Evolutionary conservation across 2,329 filamentous ascomycete genomes (phyloP), one percentile per base, ranked within the genome.

Genomic region (Xylariaceae sp.): DNA sequence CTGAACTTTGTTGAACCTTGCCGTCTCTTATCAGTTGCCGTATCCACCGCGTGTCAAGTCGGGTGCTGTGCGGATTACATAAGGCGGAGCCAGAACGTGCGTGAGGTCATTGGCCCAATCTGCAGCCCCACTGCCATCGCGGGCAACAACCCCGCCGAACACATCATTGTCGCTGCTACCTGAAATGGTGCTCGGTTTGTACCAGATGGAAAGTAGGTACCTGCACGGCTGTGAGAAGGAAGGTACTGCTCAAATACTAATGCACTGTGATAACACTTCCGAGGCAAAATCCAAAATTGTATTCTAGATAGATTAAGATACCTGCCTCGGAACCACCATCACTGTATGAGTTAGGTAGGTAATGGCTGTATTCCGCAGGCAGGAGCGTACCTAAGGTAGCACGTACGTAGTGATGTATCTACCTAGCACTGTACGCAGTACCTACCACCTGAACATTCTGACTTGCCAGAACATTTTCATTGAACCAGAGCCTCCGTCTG

Each of bases 151-250:
- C 23, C 23, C 23, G 23, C 23, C 23, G 23, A 30, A 65, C 64
- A 63, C 62, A 64, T 64, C 62, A 65, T 62, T 56, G 56, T 50
- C 59, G 58, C 57, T 63, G 62, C 55, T 64, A 64, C 62, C 62
- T 65, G 56, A 60, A 65, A 63, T 57, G 48, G 55, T 49, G 62
- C 56, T 13, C 13, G 42, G 42, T 11, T 15, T 45, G 42, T 45
- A 45, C 42, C 11, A 45, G 3, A 13, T 45, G 13, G 11, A 15
- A 13, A 45, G 37, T 45, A 45, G 42, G 10, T 52, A 50, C 48
- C 15, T 55, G 13, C 50, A 44, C 30, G 34, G 15, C 53, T 37
- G 39, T 30, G 44, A 51, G n/a, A 15, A 1, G 3, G 10, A 13
- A 51, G 23, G 49, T 51, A 51, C 23, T 11, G 5, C 4, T 9